Evolutionary conservation across 169 alveolate genomes (phyloP).

Genomic region (Eimeria praecox): DNA sequence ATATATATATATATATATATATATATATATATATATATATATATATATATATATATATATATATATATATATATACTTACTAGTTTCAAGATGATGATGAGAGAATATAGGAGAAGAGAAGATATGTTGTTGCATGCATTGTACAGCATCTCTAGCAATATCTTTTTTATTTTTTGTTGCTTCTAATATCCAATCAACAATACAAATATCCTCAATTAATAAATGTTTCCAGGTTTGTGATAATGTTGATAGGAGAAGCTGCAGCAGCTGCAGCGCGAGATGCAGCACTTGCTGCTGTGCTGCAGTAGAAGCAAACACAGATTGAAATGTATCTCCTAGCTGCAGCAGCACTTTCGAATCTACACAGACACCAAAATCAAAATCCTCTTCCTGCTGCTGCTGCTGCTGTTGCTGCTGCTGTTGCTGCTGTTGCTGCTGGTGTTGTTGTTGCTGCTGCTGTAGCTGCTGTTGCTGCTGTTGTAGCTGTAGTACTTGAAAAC

Average conservation of each 20-base stretch:
- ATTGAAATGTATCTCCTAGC: slow-evolving; percentile 71
- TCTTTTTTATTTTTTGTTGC: slow-evolving; percentile 37
- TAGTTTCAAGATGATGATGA: slow-evolving; percentile 65
- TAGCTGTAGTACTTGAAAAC: not conserved
- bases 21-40: not conserved
- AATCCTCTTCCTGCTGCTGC: not conserved
- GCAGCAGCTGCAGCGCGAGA: slow-evolving; percentile 59
- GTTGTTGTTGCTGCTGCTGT: not conserved
- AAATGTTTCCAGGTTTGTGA: not conserved
- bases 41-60: not conserved
- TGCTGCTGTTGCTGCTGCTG: not conserved
- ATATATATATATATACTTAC: not conserved
- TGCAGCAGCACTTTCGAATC: slow-evolving; percentile 23
- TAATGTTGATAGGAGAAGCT: not conserved
- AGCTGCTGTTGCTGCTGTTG: not conserved
- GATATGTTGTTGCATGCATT: slow-evolving; percentile 60
- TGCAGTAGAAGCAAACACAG: slow-evolving; percentile 56
- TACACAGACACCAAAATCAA: too few relatives aligned
- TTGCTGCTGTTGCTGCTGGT: not conserved
- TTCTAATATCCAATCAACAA: slow-evolving; percentile 83
- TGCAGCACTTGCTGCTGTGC: slow-evolving; percentile 19
- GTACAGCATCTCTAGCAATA: slow-evolving; percentile 2
- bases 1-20: too few relatives aligned
- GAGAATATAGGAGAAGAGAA: slow-evolving; percentile 14
- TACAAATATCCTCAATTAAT: slow-evolving; percentile 72